Percentiles rank a stretch among this genome's conserved stretches.
Evolutionary conservation across 2,329 filamentous ascomycete species (phyloP).

Genomic region (Hypoxylon sp.): DNA sequence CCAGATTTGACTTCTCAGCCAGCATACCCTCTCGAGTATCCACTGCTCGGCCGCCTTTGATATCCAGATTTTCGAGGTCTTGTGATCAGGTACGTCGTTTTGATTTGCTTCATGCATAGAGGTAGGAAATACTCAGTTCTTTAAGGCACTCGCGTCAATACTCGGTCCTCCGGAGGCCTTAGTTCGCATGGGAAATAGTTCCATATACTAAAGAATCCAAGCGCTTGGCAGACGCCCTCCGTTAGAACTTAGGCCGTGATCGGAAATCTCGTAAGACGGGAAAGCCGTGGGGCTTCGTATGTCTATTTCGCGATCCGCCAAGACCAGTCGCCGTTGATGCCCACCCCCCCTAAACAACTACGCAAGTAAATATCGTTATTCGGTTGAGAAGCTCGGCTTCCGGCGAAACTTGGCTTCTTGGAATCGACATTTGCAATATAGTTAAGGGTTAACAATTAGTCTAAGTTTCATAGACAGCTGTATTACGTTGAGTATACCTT

Average conservation of each 20-base stretch:
- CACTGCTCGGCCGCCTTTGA: neutral
- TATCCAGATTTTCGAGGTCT: neutral
- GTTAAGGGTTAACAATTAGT: no score
- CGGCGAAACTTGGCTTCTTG: neutral
- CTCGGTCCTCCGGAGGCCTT: neutral
- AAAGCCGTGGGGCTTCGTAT: neutral
- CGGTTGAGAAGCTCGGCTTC: neutral
- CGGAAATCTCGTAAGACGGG: conserved; percentile 15
- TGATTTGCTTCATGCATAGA: neutral
- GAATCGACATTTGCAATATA: no score
- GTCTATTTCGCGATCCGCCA: neutral
- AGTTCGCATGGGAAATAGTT: neutral
- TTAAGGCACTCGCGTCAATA: neutral
- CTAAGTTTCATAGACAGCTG: no score
- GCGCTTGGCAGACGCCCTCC: conserved; percentile 10
- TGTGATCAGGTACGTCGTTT: neutral
- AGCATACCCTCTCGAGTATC: neutral
- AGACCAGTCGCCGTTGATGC: neutral
- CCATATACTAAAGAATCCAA: neutral
- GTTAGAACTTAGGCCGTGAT: conserved; percentile 19
- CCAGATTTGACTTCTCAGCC: conserved; percentile 9
- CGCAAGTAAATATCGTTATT: neutral
- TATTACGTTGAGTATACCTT: no score
- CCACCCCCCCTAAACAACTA: neutral
- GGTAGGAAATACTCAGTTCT: neutral